Base-by-base conservation (phyloP, 2,329 filamentous ascomycete genomes). In the Moelleriella libera region DNA sequence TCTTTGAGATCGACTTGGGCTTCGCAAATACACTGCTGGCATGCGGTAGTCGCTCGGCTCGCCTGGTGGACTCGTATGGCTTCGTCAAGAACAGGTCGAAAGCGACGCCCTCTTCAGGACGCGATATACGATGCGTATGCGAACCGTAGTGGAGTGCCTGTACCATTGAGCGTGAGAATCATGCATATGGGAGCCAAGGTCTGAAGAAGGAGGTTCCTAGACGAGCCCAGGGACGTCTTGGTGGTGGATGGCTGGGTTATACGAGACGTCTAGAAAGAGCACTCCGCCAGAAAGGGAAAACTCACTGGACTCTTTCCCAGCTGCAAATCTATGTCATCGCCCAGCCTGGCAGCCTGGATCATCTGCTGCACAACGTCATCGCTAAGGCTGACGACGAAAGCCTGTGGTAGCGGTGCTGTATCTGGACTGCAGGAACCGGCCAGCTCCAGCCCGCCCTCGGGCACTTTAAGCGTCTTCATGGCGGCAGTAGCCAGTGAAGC, bases 291-390 rank as follows among this genome's bases (percentile, higher is more conserved):
- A 37, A 12, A 37, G 34, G 40, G 14, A 41, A 41, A 10, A 70
- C 78, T 70, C 75, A 83, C 79, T 39, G 78, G 78, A 55, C 63
- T 69, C 56, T 66, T 68, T 41, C 79, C 79, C 51, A 83, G 61
- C 5, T 74, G 70, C 55, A 83, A 65, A 55, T 76, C 68, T 47
- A 82, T 69, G 43, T 71, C 66, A 48, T 75, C 69, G 45, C 76
- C 76, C 64, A 71, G 69, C 55, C 74, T 72, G 40, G 76, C 70
- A 56, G 73, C 76, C 60, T 69, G 69, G 54, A 83, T 80, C 72
- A 83, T 75, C 51, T 76, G 70, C 58, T 80, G 75, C 55, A 83
- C 74, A 46, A 78, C 67, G 58, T 66, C 67, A 58, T 80, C 72
- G 54, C 67, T 71, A 51, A 83, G 63, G n/a, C 67, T 71, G 48